These are phyloP conservation scores for Triticum dicoccoides DNA, from an alignment of 176 grass and related monocot species.

Conservation along the genomic window DNA sequence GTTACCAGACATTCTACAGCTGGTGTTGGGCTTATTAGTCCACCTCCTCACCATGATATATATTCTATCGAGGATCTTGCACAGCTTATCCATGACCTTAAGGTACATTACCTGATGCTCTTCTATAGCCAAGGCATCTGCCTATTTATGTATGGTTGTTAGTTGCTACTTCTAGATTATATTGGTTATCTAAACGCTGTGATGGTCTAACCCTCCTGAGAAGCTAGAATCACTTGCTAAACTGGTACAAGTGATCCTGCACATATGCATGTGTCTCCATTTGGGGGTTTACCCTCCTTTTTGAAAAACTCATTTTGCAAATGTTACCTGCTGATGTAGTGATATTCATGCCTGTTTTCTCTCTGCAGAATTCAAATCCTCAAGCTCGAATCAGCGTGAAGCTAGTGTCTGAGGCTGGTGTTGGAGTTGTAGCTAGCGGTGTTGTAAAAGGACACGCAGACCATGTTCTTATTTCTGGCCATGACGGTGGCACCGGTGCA, in stretches of 20 bases:
- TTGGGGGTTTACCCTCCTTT: no score
- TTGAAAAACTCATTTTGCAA: neutral
- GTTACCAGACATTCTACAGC: constrained; percentile 93
- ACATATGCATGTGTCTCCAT: neutral
- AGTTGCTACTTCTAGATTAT: neutral
- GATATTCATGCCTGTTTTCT: constrained; percentile 28
- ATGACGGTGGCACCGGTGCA: constrained; percentile 95
- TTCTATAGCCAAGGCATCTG: constrained; percentile 15
- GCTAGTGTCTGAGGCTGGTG: constrained; percentile 92
- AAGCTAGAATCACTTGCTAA: neutral
- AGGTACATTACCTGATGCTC: constrained; percentile 52
- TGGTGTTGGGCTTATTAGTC: constrained; percentile 97
- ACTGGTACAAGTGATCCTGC: constrained; percentile 11
- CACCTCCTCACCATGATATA: constrained; percentile 96
- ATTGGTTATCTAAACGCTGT: neutral
- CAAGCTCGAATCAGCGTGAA: constrained; percentile 88
- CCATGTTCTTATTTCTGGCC: constrained; percentile 96
- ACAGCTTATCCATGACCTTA: constrained; percentile 95
- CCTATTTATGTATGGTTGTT: neutral
- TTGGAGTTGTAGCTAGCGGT: constrained; percentile 92
- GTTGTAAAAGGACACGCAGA: constrained; percentile 98
- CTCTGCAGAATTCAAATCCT: constrained; percentile 86
- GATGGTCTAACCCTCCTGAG: neutral
- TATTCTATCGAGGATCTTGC: constrained; percentile 99
- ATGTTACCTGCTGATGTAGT: constrained; percentile 9